A percentile compares a stretch with the other conserved stretches of the same genome.
Conservation (phyloP, 306 rosid species). For the Prunus mume region DNA sequence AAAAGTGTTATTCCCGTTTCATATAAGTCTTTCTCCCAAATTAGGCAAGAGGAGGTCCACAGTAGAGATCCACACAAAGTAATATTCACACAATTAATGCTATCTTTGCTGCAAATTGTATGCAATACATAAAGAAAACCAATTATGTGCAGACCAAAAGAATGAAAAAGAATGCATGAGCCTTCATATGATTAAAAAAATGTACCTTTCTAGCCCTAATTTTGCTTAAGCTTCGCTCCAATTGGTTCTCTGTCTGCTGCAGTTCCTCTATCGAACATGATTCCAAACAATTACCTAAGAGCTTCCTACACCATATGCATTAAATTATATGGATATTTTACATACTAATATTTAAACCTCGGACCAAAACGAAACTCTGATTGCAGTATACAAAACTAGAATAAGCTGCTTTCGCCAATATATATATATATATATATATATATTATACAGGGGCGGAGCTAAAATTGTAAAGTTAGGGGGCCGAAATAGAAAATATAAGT, state of each 20-base stretch:
- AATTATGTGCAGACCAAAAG: neutral
- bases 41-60: too few relatives aligned
- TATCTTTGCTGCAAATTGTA: neutral
- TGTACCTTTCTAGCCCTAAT: constrained; percentile 82
- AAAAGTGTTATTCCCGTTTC: too few relatives aligned
- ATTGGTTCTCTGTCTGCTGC: constrained; percentile 57
- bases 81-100: too few relatives aligned
- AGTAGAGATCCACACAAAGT: too few relatives aligned
- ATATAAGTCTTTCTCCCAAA: too few relatives aligned
- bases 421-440: neutral
- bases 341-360: neutral
- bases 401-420: too few relatives aligned
- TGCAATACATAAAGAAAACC: neutral
- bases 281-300: constrained; percentile 70
- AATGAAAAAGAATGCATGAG: neutral
- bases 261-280: constrained; percentile 59
- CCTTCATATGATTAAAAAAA: neutral
- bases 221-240: constrained; percentile 67
- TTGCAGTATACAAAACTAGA: neutral
- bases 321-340: too few relatives aligned
- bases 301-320: constrained; percentile 49
- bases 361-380: neutral
- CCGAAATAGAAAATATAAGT: too few relatives aligned
- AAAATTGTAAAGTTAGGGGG: too few relatives aligned
- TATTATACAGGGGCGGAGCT: too few relatives aligned